phyloP scores from a whole-genome alignment of 2,329 filamentous ascomycete species.

The Leptographium galeiforme region DNA sequence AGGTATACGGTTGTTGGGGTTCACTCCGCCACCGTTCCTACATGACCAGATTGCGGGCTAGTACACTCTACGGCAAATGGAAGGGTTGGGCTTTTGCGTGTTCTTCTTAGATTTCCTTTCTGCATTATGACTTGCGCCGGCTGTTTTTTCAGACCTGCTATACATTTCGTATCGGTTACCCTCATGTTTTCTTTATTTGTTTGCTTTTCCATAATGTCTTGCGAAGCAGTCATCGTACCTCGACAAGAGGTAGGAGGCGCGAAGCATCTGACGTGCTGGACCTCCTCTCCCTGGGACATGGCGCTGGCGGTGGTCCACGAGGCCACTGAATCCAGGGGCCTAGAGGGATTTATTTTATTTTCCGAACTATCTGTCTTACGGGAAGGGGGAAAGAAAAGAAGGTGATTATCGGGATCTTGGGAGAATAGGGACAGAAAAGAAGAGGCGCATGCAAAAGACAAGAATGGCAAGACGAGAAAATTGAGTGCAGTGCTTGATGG shows the following conservation, averaged over 20 bases:
- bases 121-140: conserved; percentile 14
- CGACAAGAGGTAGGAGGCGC: neutral
- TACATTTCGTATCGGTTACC: conserved; percentile 3
- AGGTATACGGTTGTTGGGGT: neutral
- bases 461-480: neutral
- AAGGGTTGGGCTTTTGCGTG: neutral
- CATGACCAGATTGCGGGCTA: conserved; percentile 1
- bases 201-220: neutral
- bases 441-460: neutral
- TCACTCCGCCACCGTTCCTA: neutral
- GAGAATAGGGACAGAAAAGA: conserved; percentile 2
- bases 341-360: neutral
- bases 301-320: neutral
- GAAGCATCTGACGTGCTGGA: neutral
- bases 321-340: neutral
- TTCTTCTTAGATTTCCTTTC: conserved; percentile 8
- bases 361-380: neutral
- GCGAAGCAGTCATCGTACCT: neutral
- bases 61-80: neutral
- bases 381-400: neutral
- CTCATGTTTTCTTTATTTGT: neutral
- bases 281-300: neutral
- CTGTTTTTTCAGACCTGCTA: conserved; percentile 16
- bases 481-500: neutral
- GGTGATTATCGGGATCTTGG: neutral